Base-by-base conservation (phyloP, 1,284 basidiomycete genomes). In the Ceratobasidium sp. region DNA sequence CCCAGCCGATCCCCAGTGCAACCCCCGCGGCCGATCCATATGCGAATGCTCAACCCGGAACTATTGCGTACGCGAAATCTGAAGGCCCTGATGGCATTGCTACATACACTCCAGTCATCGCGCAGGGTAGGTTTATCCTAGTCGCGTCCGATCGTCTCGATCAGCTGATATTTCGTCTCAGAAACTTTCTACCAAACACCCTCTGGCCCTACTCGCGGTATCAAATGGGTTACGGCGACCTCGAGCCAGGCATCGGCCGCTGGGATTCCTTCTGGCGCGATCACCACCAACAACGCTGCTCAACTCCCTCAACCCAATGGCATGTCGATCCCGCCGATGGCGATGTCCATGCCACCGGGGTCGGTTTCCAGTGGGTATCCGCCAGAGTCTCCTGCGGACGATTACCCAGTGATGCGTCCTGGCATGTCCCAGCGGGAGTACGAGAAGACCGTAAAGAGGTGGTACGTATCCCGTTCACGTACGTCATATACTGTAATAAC, bases 51-150 rank as follows among this genome's bases (percentile, higher is more conserved):
- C 73, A 76, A 39, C 61, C 73, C 15, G 73, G 73, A 13, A 76
- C 73, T 2, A 76, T 76, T 58, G 73, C 73, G 23, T 76, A 76
- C 33, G 71, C 73, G 42, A 76, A 76, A 44, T 76, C 73, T 40
- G 73, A 76, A 67, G 61, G 73, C 51, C 73, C 73, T 49, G 73
- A 76, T 76, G 73, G 73, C 61, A 67, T 76, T n/a, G 73, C 73
- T 15, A 76, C 73, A 53, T 76, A 76, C 51, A 76, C 73, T 9
- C 73, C 73, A 26, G 73, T 76, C 61, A 67, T 76, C 39, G 73
- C 73, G 49, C 73, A 76, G 49, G 73, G 73, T 76, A 58, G 12
- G 39, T 26, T 13, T 18, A 55, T 3, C 26, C 20, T 56, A 49
- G 20, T 18, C 5, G n/a, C 51, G 46, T 51, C 18, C 61, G 73